Evolutionary conservation across 257 asterid genomes (phyloP).

Genomic region (Solanum appendiculatum): DNA sequence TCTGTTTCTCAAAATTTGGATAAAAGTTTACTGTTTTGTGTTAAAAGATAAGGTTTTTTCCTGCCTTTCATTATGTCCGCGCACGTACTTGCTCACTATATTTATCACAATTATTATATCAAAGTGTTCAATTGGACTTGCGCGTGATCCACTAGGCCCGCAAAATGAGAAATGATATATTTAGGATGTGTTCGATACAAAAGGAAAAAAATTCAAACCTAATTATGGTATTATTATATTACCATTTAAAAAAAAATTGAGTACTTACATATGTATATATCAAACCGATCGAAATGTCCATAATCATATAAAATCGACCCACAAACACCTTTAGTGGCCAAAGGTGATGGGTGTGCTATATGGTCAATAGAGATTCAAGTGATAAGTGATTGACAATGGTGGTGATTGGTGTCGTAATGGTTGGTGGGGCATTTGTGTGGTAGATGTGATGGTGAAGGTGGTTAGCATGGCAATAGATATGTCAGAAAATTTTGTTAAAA

Average conservation of each 20-base stretch:
- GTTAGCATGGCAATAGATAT: not conserved
- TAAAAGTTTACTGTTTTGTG: not conserved
- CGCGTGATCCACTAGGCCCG: not conserved
- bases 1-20: not conserved
- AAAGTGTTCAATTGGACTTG: not conserved
- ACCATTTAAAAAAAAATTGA: too few relatives aligned
- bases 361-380: not conserved
- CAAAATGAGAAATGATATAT: not conserved
- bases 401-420: not conserved
- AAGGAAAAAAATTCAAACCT: too few relatives aligned
- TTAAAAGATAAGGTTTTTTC: constrained; percentile 1
- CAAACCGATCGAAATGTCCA: too few relatives aligned
- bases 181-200: not conserved
- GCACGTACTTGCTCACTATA: not conserved
- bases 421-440: not conserved
- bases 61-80: not conserved
- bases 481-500: too few relatives aligned
- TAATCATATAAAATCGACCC: too few relatives aligned
- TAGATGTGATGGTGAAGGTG: not conserved
- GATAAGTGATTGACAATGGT: not conserved
- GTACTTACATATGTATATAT: too few relatives aligned
- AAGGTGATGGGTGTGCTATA: not conserved
- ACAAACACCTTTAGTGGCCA: too few relatives aligned
- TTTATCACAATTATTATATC: not conserved
- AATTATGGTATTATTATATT: too few relatives aligned